Evolutionary conservation across 2,329 filamentous ascomycete species (phyloP), one percentile per base, ranked within the genome.

Genomic region (Sphaceloma murrayae): DNA sequence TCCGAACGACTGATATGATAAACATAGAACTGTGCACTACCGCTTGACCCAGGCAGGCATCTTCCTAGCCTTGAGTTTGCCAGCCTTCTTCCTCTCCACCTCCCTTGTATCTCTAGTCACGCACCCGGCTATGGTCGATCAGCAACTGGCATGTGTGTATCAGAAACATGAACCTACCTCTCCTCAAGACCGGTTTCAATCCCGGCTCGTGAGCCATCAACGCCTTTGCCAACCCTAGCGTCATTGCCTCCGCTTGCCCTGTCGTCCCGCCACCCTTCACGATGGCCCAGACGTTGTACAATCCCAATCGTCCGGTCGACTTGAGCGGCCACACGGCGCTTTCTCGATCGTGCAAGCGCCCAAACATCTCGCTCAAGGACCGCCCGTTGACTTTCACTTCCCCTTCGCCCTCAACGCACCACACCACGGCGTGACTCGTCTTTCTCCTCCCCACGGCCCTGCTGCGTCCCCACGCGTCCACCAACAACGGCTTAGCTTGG

Each of bases 11-110:
- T n/a, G n/a, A n/a, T n/a, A n/a, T n/a, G n/a, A n/a, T n/a, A n/a
- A n/a, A n/a, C n/a, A 34, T 8, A 34, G 2, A 29, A 4, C 3
- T n/a, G 5, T 19, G 3, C 11, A 42, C 49, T 30, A 80, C 62
- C 77, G 72, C 78, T 95, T 96, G 74, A 96, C 88, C 91, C 93
- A 98, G 57, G 91, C 77, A 49, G 89, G 89, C 78, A 83, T 93
- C 79, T 98, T 98, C 67, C 91, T 84, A 47, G 91, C 89, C 75
- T 98, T 98, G 68, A 94, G 67, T 59, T 86, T 85, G 55, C 91
- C 93, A 46, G 86, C 78, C 77, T 98, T 96, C 80, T 98, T 98
- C 64, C 91, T 89, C 69, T 98, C 91, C 54, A 98, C 93, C 59
- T 74, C 80, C 68, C 89, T 86, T 47, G 81, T 77, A 69, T 98